Evolutionary conservation across 495 filamentous ascomycete genomes (phyloP).

Genomic region (Cetradonia linearis): DNA sequence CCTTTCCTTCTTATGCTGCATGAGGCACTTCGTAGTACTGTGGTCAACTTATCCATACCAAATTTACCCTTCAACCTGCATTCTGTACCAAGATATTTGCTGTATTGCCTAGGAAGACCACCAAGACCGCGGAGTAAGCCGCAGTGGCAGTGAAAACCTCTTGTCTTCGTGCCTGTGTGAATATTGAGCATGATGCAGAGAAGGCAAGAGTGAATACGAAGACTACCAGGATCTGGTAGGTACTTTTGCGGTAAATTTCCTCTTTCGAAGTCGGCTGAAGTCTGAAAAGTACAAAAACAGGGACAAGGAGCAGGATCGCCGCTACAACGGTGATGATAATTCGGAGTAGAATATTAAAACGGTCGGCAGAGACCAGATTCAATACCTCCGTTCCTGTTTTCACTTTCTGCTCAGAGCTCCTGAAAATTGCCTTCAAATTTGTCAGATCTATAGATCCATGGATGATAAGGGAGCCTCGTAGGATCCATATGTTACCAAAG

Average conservation of each 20-base stretch:
- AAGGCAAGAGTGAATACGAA: conserved; percentile 19
- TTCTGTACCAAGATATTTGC: background rate
- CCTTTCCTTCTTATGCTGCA: background rate
- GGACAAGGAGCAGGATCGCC: conserved; percentile 1
- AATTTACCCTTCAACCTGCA: background rate
- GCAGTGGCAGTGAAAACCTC: conserved; percentile 26
- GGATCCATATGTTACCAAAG: background rate
- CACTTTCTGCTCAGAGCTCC: background rate
- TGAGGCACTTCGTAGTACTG: background rate
- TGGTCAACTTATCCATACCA: background rate
- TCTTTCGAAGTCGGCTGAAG: conserved; percentile 5
- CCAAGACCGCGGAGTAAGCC: conserved; percentile 26
- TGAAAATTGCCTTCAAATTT: conserved; percentile 11
- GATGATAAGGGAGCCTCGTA: background rate
- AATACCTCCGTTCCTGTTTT: conserved; percentile 10
- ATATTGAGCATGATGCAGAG: conserved; percentile 18
- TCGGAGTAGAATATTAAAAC: conserved; percentile 9
- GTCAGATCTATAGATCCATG: background rate
- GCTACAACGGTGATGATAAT: conserved; percentile 8
- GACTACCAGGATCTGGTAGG: conserved; percentile 11
- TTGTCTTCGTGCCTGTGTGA: conserved; percentile 24
- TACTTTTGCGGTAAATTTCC: background rate
- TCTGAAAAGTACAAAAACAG: conserved; percentile 12
- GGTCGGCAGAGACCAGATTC: conserved; percentile 7
- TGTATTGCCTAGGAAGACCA: conserved; percentile 25